Conservation (phyloP, 2,329 filamentous ascomycete species). For the Beauveria brongniartii region DNA sequence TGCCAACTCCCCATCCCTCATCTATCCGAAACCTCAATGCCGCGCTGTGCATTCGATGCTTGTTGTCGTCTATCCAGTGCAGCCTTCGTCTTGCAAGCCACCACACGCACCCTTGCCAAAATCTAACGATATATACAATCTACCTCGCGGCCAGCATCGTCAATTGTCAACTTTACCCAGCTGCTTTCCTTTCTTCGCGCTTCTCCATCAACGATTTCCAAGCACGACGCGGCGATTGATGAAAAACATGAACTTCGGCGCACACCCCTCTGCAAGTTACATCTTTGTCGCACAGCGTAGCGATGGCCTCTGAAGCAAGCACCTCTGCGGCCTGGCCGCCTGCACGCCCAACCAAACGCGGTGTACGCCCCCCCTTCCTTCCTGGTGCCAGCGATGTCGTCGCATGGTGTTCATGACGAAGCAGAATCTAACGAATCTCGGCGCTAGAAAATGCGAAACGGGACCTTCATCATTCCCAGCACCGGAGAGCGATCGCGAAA, state of each 20-base stretch:
- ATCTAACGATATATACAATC: not conserved
- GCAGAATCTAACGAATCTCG: not conserved
- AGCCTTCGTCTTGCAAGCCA: too few relatives aligned
- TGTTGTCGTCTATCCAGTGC: too few relatives aligned
- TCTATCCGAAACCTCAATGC: too few relatives aligned
- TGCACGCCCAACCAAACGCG: conserved; percentile 6
- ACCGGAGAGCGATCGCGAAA: conserved; percentile 80
- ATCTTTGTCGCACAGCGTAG: not conserved
- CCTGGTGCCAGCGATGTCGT: not conserved
- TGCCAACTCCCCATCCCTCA: too few relatives aligned
- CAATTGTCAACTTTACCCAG: not conserved
- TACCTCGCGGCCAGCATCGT: not conserved
- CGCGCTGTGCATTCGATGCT: too few relatives aligned
- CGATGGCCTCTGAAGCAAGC: conserved; percentile 7
- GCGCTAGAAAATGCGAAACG: conserved; percentile 64
- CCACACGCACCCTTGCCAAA: too few relatives aligned
- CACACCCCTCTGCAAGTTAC: not conserved
- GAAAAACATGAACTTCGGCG: not conserved
- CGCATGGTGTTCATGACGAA: not conserved
- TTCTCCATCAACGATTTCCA: not conserved
- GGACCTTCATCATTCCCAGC: conserved; percentile 76
- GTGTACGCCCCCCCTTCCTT: not conserved
- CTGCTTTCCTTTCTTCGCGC: not conserved
- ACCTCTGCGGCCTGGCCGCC: conserved; percentile 9
- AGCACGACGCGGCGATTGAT: not conserved